Base-by-base conservation (phyloP, 768 basidiomycete species). In the Trametes cingulata region DNA sequence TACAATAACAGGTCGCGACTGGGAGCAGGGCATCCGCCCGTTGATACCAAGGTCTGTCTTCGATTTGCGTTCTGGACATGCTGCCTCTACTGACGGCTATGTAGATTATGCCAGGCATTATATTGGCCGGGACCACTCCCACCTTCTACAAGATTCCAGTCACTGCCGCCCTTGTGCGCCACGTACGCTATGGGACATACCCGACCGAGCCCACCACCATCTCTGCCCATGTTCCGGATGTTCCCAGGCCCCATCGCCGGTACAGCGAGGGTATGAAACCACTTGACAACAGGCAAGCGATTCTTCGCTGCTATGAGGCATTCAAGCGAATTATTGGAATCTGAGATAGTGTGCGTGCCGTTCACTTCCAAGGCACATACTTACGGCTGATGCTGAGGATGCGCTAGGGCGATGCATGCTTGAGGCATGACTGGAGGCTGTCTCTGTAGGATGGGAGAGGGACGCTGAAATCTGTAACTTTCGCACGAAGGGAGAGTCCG, bases 61-160 rank as follows among this genome's bases (percentile, higher is more conserved):
- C 22, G 25, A 39, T 3, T 53, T 27, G 19, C 10, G 10, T 42
- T 22, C 0, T 15, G 24, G 10, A 33, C 25, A 40, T 53, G 24
- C 24, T 27, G 13, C 24, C 29, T 33, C 29, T 22, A n/a, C 24
- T 53, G 14, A 53, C 13, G 12, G 37, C 53, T 4, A 29, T 15
- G 36, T 52, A 49, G 42, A 35, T 58, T 15, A 66, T 71, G 19
- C 61, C 69, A 1, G 63, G 70, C n/a, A 69, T 70, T 42, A 56
- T 57, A 20, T 53, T 71, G 66, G 29, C 27, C 12, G 68, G 68
- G 15, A 69, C 67, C 42, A 42, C 70, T 33, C 29, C 66, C 35
- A 65, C 41, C 12, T 69, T 71, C 58, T 71, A 70, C 60, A 66
- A 68, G 49, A 61, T 71, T 40, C 68, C 61, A 9, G 65, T 71